Conservation (phyloP, 2,329 filamentous ascomycete genomes). For the Talaromyces rugulosus region DNA sequence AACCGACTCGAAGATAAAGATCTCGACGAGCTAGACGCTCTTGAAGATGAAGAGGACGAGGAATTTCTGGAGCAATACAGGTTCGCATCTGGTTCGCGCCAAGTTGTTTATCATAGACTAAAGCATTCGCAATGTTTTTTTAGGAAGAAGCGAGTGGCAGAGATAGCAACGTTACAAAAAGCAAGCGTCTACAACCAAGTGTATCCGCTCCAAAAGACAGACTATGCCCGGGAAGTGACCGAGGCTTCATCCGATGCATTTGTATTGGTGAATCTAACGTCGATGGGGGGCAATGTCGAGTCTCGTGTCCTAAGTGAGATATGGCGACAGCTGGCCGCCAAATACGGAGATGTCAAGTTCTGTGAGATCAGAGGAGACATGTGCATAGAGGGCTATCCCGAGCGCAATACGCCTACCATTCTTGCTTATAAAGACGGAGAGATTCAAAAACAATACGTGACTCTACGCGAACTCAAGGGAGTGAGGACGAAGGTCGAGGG, state of each 20-base stretch:
- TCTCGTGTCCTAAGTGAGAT: constrained; percentile 78
- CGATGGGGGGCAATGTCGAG: constrained; percentile 75
- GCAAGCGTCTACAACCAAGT: constrained; percentile 83
- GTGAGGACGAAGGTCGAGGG: constrained; percentile 61
- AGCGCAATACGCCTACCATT: constrained; percentile 90
- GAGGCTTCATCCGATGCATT: constrained; percentile 71
- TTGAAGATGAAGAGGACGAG: constrained; percentile 95
- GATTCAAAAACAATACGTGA: constrained; percentile 89
- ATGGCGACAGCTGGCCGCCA: constrained; percentile 76
- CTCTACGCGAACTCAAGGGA: constrained; percentile 73
- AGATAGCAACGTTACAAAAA: constrained; percentile 70
- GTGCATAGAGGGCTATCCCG: constrained; percentile 95
- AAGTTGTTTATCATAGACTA: background rate
- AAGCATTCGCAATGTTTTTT: background rate
- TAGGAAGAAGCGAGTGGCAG: constrained; percentile 75
- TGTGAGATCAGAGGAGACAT: constrained; percentile 89
- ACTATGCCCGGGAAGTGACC: constrained; percentile 87
- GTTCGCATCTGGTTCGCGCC: constrained; percentile 24
- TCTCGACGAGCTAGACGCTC: constrained; percentile 83
- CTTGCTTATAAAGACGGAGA: constrained; percentile 89
- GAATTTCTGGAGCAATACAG: constrained; percentile 84
- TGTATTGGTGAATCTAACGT: constrained; percentile 74
- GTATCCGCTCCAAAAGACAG: constrained; percentile 89
- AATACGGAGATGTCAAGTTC: constrained; percentile 95
- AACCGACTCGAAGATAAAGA: constrained; percentile 93